Evolutionary conservation across 345 rosid species (phyloP), one percentile per base, ranked within the genome.

Genomic region (Bruguiera sexangula): DNA sequence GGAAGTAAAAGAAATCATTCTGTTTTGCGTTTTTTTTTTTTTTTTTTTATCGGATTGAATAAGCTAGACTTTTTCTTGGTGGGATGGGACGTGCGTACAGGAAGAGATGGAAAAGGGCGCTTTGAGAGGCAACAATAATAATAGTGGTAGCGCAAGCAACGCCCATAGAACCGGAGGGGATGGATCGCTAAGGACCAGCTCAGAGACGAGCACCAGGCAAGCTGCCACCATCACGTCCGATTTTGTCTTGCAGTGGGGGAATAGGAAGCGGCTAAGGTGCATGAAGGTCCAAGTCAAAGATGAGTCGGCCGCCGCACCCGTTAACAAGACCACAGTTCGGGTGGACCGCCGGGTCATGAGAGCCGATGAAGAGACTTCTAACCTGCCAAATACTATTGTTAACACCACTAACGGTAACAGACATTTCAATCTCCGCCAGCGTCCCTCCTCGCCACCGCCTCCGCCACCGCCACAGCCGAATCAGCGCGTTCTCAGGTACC

Each of bases 171-270:
- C 9, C 37, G 37, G 78, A 51, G 74, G 31, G 0, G 82, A 73
- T 7, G 79, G 74, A 9, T 78, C 76, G 62, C 73, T 75, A 21
- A 82, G 88, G 77, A 65, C 81, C 6, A 70, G 75, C 62, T 75
- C 86, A 48, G 75, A 79, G 57, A 69, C 77, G 56, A 46, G 67
- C 65, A 30, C 55, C 10, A 66, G 82, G 61, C 78, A 73, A 61
- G 60, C 82, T 63, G 53, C 82, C 67, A 57, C 84, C 73, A 39
- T 3, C 48, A 10, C 48, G 48, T 62, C 92, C 62, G 87, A 88
- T 74, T 84, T 88, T 34, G 82, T 73, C 26, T 74, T 85, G 69
- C 93, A 86, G 85, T 88, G 93, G 93, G 93, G 93, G 24, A 86
- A 76, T 71, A 84, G 93, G 81, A 88, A 88, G 70, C 84, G 93